Evolutionary conservation across 2,329 filamentous ascomycete genomes (phyloP).

Genomic region (Alternaria triticimaculans): DNA sequence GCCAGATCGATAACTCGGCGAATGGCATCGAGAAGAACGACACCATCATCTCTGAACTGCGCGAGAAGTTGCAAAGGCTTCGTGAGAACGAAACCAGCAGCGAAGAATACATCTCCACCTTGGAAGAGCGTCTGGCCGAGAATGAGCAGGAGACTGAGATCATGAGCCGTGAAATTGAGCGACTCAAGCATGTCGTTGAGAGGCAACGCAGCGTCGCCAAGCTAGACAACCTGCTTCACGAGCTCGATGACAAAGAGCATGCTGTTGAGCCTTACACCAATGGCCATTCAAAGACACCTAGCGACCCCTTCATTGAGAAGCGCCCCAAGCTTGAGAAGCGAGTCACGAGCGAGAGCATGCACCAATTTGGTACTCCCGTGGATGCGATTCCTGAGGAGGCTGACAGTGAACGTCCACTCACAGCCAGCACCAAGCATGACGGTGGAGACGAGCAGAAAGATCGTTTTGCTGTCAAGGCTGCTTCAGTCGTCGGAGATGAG

Average conservation of each 20-base stretch:
- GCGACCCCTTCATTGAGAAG: conserved; percentile 43
- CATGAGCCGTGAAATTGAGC: conserved; percentile 95
- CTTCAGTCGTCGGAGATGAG: conserved; percentile 48
- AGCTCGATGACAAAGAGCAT: conserved; percentile 70
- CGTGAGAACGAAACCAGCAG: conserved; percentile 88
- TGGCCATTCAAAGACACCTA: conserved; percentile 43
- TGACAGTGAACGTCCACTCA: conserved; percentile 38
- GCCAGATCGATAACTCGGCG: conserved; percentile 86
- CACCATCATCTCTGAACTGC: conserved; percentile 81
- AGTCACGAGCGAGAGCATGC: conserved; percentile 30
- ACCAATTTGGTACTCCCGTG: conserved; percentile 42
- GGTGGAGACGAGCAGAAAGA: conserved; percentile 20
- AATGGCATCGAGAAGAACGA: conserved; percentile 93
- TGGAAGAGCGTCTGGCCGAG: conserved; percentile 94
- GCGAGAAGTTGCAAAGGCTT: conserved; percentile 86
- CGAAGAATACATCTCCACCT: conserved; percentile 95
- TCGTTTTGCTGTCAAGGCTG: conserved; percentile 16
- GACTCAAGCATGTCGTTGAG: conserved; percentile 92
- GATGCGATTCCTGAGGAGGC: conserved; percentile 48
- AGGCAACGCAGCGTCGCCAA: conserved; percentile 94
- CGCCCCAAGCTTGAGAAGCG: conserved; percentile 32
- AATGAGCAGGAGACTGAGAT: conserved; percentile 94
- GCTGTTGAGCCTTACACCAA: conserved; percentile 41
- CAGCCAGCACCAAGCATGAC: conserved; percentile 28
- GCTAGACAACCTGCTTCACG: conserved; percentile 88